Base-by-base conservation (phyloP, 371 early-diverging fungal genomes). In the Rhizomucor pusillus region DNA sequence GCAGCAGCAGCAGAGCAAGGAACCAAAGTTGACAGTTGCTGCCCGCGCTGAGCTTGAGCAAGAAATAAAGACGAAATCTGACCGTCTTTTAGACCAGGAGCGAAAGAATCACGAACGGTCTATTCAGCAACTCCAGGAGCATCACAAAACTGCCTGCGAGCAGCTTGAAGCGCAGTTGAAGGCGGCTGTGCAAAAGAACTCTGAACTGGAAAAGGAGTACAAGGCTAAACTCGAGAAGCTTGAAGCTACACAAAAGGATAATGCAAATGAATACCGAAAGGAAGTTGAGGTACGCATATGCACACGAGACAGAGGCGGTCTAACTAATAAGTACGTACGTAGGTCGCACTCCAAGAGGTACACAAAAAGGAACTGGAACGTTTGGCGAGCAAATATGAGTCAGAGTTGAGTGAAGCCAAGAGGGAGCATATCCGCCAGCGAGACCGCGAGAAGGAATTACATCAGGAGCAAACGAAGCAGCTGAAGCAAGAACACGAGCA, bases 101-200 rank as follows among this genome's bases (percentile, higher is more conserved):
- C 14, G 19, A 19, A 16, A 14, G 41, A 41, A 55, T 9, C 71
- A 70, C 52, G 56, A 54, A 23, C 64, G 66, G 34, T 61, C 71
- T 34, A 64, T 66, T 40, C 64, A 66, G 10, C 65, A 66, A 40
- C 48, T 70, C 22, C 57, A 70, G 48, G 56, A 47, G 4, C 66
- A 70, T 40, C 71, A 70, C 39, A 47, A 47, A 5, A 48, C 44
- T 11, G 44, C 52, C 10, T 49, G 64, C 40, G 57, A 57, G 36
- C 49, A 62, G 36, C 45, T 70, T 0, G 67, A 70, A 45, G 41
- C 56, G 1, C 63, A 66, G 25, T 35, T 66, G 18, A 62, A 59
- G 18, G 13, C 47, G 1, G 67, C 16, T 53, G 57, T 22, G 60
- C 64, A 9, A 64, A 61, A 36, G 59, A 66, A 48, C 13, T 14